phyloP scores from a whole-genome alignment of 768 basidiomycete species.

The Strobilomyces dryophilus region DNA sequence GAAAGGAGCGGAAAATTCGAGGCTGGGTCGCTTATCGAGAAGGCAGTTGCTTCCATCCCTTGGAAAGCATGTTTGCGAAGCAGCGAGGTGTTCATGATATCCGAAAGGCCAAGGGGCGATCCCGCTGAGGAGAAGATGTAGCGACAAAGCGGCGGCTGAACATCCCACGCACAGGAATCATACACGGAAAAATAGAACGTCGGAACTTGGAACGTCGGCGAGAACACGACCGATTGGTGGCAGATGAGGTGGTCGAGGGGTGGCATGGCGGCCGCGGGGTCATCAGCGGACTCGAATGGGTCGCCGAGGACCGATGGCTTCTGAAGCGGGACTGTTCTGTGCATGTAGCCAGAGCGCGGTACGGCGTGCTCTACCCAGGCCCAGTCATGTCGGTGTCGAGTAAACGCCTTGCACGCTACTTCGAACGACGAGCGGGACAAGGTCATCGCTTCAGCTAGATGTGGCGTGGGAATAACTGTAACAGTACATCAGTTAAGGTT shows the following conservation, averaged over 20 bases:
- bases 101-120: slow-evolving; percentile 50
- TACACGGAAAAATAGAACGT: slow-evolving; percentile 78
- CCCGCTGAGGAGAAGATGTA: slow-evolving; percentile 48
- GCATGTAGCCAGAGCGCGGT: slow-evolving; percentile 45
- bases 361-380: slow-evolving; percentile 58
- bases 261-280: slow-evolving; percentile 35
- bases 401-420: slow-evolving; percentile 49
- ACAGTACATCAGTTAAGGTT: slow-evolving; percentile 50
- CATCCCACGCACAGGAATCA: slow-evolving; percentile 54
- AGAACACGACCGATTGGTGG: slow-evolving; percentile 69
- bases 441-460: slow-evolving; percentile 22
- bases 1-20: slow-evolving; percentile 73
- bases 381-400: slow-evolving; percentile 46
- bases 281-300: slow-evolving; percentile 26
- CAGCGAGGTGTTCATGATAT: slow-evolving; percentile 54
- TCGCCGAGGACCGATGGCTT: slow-evolving; percentile 5
- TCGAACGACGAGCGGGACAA: slow-evolving; percentile 59
- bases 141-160: slow-evolving; percentile 9
- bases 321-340: slow-evolving; percentile 32
- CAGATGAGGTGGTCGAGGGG: slow-evolving; percentile 38
- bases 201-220: slow-evolving; percentile 77
- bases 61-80: slow-evolving; percentile 49
- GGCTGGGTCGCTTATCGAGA: slow-evolving; percentile 47
- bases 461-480: slow-evolving; percentile 41
- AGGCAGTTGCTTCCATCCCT: slow-evolving; percentile 44